Evolutionary conservation across 441 rosid species (phyloP), one percentile per base, ranked within the genome.

Genomic region (Eugenia klotzschiana): DNA sequence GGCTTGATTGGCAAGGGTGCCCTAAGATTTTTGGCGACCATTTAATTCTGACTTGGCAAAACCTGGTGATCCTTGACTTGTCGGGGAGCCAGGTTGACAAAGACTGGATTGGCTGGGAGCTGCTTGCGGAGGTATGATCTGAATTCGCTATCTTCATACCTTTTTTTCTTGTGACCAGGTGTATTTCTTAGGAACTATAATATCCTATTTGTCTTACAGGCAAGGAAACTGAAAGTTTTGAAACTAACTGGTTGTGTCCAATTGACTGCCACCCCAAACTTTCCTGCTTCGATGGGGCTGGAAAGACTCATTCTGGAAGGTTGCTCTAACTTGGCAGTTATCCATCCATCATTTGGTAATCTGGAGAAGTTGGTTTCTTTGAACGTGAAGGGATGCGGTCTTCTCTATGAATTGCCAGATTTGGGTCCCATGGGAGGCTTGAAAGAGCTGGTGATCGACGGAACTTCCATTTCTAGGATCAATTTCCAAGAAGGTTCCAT

Each of bases 131-230:
- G 64, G 64, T 56, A 1, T 0, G 64, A 8, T 2, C 25, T 25
- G 33, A 56, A 25, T 25, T 12, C 0, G 1, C 18, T 5, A 12
- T 12, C 29, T 25, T 56, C 18, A 25, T 6, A 1, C 4, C 11
- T 11, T 2, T 2, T 4, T 5, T 25, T 1, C 1, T 11, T 4
- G 0, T 2, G 27, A 11, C 12, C 1, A n/a, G 0, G 7, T n/a
- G 6, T 10, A 2, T 1, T n/a, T 55, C 60, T 5, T 7, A n/a
- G 7, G 27, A 2, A 10, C 26, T n/a, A 11, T 10, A 7, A 55
- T 11, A 4, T n/a, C 58, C 15, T 55, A 1, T 55, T 2, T 25
- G 4, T 25, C 33, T 56, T 56, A 33, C 64, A 56, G 64, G 64
- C 64, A 25, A 56, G 1, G 8, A 25, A 25, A 56, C 8, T 25